Evolutionary conservation across 345 rosid species (phyloP).

Genomic region (Cardamine resedifolia): DNA sequence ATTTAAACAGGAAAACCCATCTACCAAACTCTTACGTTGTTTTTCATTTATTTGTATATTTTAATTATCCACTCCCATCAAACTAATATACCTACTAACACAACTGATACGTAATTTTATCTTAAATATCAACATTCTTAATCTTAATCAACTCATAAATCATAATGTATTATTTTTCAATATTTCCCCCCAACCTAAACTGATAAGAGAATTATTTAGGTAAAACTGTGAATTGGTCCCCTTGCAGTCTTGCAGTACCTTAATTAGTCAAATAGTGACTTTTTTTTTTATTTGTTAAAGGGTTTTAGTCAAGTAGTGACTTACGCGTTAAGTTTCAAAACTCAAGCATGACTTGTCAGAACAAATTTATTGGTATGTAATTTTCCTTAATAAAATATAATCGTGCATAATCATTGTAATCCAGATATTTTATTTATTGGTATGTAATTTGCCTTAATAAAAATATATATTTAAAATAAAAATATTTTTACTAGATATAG

Average conservation of each 20-base stretch:
- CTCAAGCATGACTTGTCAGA: conserved; percentile 18
- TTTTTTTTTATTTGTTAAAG: no score
- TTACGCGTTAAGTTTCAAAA: conserved; percentile 23
- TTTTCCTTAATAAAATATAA: neutral
- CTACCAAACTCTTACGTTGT: conserved; percentile 3
- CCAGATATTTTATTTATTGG: neutral
- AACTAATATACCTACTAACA: conserved; percentile 7
- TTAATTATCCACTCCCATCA: neutral
- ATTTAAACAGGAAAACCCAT: conserved; percentile 2
- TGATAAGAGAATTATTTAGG: neutral
- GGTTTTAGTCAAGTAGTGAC: no score
- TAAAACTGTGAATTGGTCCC: conserved; percentile 36
- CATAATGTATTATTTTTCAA: neutral
- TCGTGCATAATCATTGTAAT: neutral
- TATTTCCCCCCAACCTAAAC: neutral
- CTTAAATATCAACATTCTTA: conserved; percentile 18
- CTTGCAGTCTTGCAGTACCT: neutral
- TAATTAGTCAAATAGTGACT: conserved; percentile 23
- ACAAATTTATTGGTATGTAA: neutral
- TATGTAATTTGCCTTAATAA: neutral
- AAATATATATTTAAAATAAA: neutral
- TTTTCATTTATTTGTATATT: neutral
- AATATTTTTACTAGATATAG: neutral
- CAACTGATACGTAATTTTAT: neutral
- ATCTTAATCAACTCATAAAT: no score